Conservation (phyloP, 2,329 filamentous ascomycete species). For the Lecanicillium sp. region DNA sequence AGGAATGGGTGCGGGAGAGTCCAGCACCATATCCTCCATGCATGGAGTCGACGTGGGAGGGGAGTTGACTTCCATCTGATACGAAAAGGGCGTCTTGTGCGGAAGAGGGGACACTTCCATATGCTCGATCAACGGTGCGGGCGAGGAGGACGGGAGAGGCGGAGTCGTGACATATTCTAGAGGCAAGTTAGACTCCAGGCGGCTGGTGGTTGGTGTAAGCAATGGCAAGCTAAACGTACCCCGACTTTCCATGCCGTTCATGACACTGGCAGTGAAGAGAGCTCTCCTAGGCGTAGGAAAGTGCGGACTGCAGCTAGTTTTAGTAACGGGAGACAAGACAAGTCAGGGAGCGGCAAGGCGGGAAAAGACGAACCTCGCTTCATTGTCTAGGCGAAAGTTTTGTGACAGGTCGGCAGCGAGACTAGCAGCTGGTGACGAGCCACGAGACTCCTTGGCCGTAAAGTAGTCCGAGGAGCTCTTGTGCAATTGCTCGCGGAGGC, state of each 20-base stretch:
- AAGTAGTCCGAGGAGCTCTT: slow-evolving; percentile 69
- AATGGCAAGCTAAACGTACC: slow-evolving; percentile 17
- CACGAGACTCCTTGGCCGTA: slow-evolving; percentile 65
- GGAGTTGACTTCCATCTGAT: slow-evolving; percentile 61
- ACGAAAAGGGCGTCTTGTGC: slow-evolving; percentile 68
- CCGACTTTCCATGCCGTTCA: slow-evolving; percentile 26
- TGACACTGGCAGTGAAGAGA: slow-evolving; percentile 31
- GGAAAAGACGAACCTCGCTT: slow-evolving; percentile 59
- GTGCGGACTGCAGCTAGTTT: slow-evolving; percentile 23
- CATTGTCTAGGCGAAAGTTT: slow-evolving; percentile 88
- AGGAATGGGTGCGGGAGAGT: slow-evolving; percentile 45
- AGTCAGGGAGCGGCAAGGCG: neutral
- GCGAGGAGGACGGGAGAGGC: slow-evolving; percentile 75
- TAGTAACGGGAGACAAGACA: slow-evolving; percentile 2
- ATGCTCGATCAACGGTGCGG: slow-evolving; percentile 60
- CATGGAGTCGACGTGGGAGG: slow-evolving; percentile 49
- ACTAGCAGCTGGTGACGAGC: slow-evolving; percentile 85
- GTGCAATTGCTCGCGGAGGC: slow-evolving; percentile 69
- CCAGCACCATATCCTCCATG: slow-evolving; percentile 44
- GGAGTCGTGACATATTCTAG: slow-evolving; percentile 75
- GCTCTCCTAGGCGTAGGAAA: slow-evolving; percentile 34
- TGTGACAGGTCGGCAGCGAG: slow-evolving; percentile 91
- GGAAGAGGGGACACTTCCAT: slow-evolving; percentile 95
- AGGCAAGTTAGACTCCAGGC: slow-evolving; percentile 14
- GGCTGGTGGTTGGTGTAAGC: slow-evolving; percentile 13